Percentiles rank a stretch among this genome's conserved stretches.
Conservation (phyloP, 2,329 filamentous ascomycete genomes). For the Alternaria hordeiaustralica region DNA sequence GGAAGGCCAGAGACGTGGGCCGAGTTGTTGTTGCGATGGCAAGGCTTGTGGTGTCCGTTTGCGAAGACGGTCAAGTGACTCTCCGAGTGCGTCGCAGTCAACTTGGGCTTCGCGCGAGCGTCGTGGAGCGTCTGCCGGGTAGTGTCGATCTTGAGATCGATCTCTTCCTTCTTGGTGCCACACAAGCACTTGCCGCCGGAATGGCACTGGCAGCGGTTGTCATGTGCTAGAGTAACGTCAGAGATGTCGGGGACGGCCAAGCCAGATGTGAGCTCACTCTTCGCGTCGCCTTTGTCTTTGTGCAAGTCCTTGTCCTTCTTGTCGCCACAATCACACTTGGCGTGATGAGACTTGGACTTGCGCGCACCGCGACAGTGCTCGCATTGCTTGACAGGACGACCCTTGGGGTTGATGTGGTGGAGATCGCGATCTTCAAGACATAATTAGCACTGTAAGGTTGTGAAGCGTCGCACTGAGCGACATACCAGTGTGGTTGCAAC, state of each 20-base stretch:
- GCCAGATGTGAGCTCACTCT: slow-evolving; percentile 48
- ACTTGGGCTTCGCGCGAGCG: slow-evolving; percentile 61
- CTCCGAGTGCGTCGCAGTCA: slow-evolving; percentile 65
- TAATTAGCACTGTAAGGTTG: slow-evolving; percentile 23
- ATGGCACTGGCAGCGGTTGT: slow-evolving; percentile 59
- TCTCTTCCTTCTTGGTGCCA: slow-evolving; percentile 63
- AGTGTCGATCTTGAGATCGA: slow-evolving; percentile 54
- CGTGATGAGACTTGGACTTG: slow-evolving; percentile 92
- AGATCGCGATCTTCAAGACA: slow-evolving; percentile 77
- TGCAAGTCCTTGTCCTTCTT: slow-evolving; percentile 71
- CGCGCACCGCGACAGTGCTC: slow-evolving; percentile 94
- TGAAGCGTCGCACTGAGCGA: slow-evolving; percentile 14
- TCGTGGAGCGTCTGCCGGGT: slow-evolving; percentile 53
- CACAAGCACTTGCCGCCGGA: slow-evolving; percentile 67
- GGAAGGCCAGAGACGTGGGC: slow-evolving; percentile 68
- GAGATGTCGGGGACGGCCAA: slow-evolving; percentile 31
- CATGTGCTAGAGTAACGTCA: slow-evolving; percentile 45
- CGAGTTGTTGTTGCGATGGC: slow-evolving; percentile 69
- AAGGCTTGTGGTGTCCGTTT: slow-evolving; percentile 70
- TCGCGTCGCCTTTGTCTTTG: slow-evolving; percentile 54
- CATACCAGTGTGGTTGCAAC: slow-evolving; percentile 92
- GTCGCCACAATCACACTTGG: slow-evolving; percentile 96
- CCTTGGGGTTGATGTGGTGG: slow-evolving; percentile 96
- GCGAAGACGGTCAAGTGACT: slow-evolving; percentile 66
- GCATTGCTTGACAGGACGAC: slow-evolving; percentile 96